These are phyloP conservation scores for Penicillium olsonii DNA, from an alignment of 2,329 filamentous ascomycete species.

Conservation along the genomic window DNA sequence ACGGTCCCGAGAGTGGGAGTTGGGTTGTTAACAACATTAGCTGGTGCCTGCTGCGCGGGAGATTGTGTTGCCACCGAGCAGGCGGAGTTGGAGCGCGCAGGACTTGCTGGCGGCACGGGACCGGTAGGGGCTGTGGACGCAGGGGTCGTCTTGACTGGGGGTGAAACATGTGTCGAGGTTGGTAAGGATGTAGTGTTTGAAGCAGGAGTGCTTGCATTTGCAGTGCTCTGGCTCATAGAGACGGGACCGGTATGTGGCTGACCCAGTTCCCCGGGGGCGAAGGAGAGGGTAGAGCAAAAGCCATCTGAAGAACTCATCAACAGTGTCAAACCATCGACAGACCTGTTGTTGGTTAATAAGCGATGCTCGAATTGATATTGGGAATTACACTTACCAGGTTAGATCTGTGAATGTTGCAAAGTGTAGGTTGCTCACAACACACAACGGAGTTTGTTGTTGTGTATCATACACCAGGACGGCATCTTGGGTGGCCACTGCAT, in stretches of 20 bases:
- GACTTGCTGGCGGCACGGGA: conserved; percentile 71
- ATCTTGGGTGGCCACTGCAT: conserved; percentile 96
- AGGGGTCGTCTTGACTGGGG: conserved; percentile 57
- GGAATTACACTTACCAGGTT: conserved; percentile 69
- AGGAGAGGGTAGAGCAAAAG: conserved; percentile 91
- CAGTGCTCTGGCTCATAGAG: conserved; percentile 33
- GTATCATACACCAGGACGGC: conserved; percentile 95
- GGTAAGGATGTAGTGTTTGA: conserved; percentile 69
- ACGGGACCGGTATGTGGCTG: conserved; percentile 66
- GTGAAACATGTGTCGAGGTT: conserved; percentile 66
- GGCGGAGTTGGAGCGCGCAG: conserved; percentile 80
- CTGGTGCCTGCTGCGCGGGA: conserved; percentile 43
- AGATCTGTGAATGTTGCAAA: conserved; percentile 97
- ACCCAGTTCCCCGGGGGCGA: conserved; percentile 79
- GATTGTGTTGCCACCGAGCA: conserved; percentile 72
- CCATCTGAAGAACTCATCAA: conserved; percentile 98
- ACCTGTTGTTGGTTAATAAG: conserved; percentile 54
- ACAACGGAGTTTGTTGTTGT: conserved; percentile 90
- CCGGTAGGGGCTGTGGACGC: conserved; percentile 54
- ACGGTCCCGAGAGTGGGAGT: conserved; percentile 76
- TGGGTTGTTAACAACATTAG: conserved; percentile 69
- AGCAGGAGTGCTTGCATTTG: conserved; percentile 50
- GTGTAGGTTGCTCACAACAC: conserved; percentile 93
- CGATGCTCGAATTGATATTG: neutral
- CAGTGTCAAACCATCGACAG: conserved; percentile 73